phyloP scores from a whole-genome alignment of 768 basidiomycete species.

The Termitomyces sp. region DNA sequence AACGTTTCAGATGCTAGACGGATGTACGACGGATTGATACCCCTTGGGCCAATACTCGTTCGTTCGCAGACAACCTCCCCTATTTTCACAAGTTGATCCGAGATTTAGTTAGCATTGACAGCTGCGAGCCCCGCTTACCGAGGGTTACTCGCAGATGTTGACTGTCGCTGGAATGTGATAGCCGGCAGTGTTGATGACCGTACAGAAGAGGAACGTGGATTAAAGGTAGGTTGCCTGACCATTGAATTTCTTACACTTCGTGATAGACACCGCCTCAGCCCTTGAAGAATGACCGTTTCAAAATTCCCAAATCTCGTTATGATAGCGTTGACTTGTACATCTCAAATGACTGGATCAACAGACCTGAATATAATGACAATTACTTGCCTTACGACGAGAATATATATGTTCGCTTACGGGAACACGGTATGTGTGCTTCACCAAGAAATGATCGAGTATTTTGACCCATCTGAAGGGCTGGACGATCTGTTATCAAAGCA shows the following conservation, averaged over 20 bases:
- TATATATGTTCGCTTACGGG: constrained; percentile 66
- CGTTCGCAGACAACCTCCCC: constrained; percentile 16
- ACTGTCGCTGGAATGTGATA: constrained; percentile 98
- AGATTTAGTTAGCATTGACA: constrained; percentile 76
- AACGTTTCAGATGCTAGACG: constrained; percentile 88
- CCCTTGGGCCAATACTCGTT: constrained; percentile 93
- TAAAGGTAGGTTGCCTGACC: constrained; percentile 46
- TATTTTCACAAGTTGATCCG: constrained; percentile 5
- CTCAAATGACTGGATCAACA: constrained; percentile 79
- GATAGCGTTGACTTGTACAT: constrained; percentile 95
- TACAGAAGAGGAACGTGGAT: constrained; percentile 89
- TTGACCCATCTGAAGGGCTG: constrained; percentile 48
- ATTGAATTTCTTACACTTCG: not conserved
- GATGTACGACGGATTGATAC: constrained; percentile 95
- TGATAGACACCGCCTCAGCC: constrained; percentile 43
- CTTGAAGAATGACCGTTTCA: constrained; percentile 62
- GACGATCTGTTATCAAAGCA: constrained; percentile 87
- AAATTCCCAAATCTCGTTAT: constrained; percentile 95
- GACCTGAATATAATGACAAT: constrained; percentile 92
- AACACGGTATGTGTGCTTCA: constrained; percentile 54
- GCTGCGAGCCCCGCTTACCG: constrained; percentile 95
- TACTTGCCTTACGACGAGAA: constrained; percentile 69
- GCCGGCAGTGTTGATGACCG: constrained; percentile 98
- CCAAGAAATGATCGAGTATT: not conserved
- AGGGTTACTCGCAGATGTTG: constrained; percentile 92